Evolutionary conservation across 2,329 filamentous ascomycete species (phyloP), one percentile per base, ranked within the genome.

Genomic region (Xylaria hypoxylon): DNA sequence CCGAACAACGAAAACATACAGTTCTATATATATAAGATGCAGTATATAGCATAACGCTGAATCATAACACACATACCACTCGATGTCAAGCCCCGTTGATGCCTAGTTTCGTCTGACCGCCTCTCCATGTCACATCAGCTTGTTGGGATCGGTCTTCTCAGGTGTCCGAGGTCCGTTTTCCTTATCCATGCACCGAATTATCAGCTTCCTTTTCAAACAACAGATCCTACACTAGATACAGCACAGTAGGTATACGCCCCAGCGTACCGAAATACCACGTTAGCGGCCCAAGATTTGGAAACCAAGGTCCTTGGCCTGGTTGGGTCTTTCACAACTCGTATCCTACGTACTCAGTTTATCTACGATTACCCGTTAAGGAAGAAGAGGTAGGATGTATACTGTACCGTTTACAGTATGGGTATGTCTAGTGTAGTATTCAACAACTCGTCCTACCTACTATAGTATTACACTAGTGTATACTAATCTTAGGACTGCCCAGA

Each of bases 61-160:
- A 58, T 8, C 19, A 38, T 40, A 28, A 40, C 15, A 62, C 13
- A 31, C 26, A 58, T n/a, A 51, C 33, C 45, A 5, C 24, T 3
- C 11, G 28, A 40, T 19, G 5, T 35, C 38, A 31, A 31, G 28
- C 35, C 42, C 44, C 24, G 22, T 33, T 22, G 8, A n/a, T 10
- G 5, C 22, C 28, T 13, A 2, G 26, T 19, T n/a, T n/a, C 13
- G 31, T 42, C 47, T 61, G 64, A 67, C 64, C 64, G 64, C 64
- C 38, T 58, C 56, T 38, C 35, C 24, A 45, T 24, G n/a, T 17
- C 44, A 10, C 24, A 51, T 47, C 31, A 19, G 38, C 60, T 67
- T 64, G 61, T 64, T 67, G 65, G 56, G 65, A 61, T 60, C 65
- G 65, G 65, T 64, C 56, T 64, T 57, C 57, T 35, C 7, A 53